Percentiles rank a stretch among this genome's conserved stretches.
Conservation (phyloP, 2,329 filamentous ascomycete species). For the Alternaria metachromatica region DNA sequence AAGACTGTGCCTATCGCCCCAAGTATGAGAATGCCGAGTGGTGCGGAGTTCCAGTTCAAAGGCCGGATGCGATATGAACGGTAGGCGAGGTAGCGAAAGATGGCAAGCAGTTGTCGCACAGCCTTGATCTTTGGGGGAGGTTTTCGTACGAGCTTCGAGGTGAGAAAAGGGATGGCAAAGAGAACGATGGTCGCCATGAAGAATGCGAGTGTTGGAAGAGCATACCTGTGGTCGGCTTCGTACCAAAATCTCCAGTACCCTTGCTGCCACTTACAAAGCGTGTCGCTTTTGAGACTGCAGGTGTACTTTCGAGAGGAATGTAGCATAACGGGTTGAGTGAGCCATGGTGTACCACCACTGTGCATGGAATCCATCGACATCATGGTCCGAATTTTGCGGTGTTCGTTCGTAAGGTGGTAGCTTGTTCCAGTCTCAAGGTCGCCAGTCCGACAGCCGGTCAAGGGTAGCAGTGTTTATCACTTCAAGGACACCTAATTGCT, state of each 20-base stretch:
- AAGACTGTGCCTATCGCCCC: constrained; percentile 31
- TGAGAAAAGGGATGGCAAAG: constrained; percentile 53
- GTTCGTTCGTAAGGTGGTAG: not conserved
- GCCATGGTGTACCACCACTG: not conserved
- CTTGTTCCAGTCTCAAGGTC: not conserved
- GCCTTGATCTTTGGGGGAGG: constrained; percentile 10
- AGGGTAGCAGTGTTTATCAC: not conserved
- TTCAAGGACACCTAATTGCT: not conserved
- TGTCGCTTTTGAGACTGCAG: not conserved
- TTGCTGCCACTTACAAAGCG: not conserved
- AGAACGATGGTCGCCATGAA: constrained; percentile 58
- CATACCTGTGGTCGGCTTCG: constrained; percentile 61
- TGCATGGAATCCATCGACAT: not conserved
- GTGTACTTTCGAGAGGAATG: not conserved
- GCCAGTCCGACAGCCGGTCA: not conserved
- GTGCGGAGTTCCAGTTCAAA: constrained; percentile 37
- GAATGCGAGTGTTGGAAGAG: constrained; percentile 61
- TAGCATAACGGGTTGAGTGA: not conserved
- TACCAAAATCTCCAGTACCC: constrained; percentile 47
- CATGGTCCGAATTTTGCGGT: not conserved
- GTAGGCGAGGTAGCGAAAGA: constrained; percentile 37
- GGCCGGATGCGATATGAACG: constrained; percentile 30
- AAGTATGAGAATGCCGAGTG: constrained; percentile 33
- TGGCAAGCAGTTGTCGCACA: constrained; percentile 19
- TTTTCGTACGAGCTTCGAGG: constrained; percentile 38